phyloP scores from a whole-genome alignment of 2,329 filamentous ascomycete genomes.

The Diaporthe amygdali region DNA sequence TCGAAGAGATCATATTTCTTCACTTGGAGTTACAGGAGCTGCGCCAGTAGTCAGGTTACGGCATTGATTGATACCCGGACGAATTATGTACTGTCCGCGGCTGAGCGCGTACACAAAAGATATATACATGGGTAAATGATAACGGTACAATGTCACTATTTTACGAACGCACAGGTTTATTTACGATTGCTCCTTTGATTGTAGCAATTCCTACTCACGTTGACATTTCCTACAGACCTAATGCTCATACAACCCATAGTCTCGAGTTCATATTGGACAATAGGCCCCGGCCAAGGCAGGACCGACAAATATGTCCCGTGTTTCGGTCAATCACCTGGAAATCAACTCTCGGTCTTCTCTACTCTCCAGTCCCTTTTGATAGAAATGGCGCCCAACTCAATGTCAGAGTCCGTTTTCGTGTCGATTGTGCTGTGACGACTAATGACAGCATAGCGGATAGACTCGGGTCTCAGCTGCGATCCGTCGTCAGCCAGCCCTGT shows the following conservation, averaged over 20 bases:
- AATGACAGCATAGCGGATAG: background rate
- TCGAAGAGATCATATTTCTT: background rate
- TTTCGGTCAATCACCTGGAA: background rate
- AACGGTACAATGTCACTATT: background rate
- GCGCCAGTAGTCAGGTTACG: background rate
- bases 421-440: background rate
- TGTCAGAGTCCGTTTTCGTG: background rate
- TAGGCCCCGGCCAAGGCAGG: too few relatives aligned
- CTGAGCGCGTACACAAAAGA: background rate
- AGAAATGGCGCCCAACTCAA: background rate
- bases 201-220: too few relatives aligned
- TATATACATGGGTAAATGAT: background rate
- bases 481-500: background rate
- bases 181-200: background rate
- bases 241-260: background rate
- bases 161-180: background rate
- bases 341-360: background rate
- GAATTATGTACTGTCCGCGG: conserved; percentile 1
- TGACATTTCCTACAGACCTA: background rate
- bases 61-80: conserved; percentile 20
- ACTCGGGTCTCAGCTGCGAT: background rate
- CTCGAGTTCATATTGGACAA: background rate
- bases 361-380: background rate
- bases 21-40: background rate
- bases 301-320: background rate